phyloP scores from a whole-genome alignment of 2,329 filamentous ascomycete species.

The Plectosphaerella sp. region DNA sequence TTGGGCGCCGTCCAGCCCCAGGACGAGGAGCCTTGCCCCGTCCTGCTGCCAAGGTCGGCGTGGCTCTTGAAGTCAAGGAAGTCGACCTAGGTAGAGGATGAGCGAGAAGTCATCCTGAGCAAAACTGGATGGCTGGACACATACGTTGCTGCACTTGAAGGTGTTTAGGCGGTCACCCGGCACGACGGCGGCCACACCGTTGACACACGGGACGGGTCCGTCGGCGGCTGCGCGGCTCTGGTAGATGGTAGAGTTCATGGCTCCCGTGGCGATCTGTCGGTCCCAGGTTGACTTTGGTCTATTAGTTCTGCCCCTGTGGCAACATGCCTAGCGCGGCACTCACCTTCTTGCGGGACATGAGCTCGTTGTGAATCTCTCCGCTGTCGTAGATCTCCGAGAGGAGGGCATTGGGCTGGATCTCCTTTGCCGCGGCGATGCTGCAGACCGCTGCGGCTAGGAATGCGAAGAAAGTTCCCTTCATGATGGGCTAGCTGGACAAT shows the following conservation, averaged over 20 bases:
- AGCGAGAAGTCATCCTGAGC: background rate
- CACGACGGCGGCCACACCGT: constrained; percentile 38
- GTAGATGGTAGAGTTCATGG: constrained; percentile 25
- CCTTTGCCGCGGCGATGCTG: background rate
- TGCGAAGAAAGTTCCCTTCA: background rate
- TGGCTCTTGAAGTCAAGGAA: constrained; percentile 53
- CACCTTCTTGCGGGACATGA: constrained; percentile 7
- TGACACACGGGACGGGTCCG: constrained; percentile 32
- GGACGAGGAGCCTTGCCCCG: constrained; percentile 28
- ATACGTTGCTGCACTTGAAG: constrained; percentile 41
- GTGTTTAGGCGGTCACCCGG: constrained; percentile 41
- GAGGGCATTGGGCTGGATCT: background rate
- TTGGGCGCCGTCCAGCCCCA: constrained; percentile 44
- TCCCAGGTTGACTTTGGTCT: background rate
- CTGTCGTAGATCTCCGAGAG: constrained; percentile 9
- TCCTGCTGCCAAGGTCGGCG: constrained; percentile 42
- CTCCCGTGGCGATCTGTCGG: background rate
- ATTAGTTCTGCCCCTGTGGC: background rate
- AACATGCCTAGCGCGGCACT: too few relatives aligned
- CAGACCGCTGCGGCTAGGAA: background rate
- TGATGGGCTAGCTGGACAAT: background rate
- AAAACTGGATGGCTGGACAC: background rate
- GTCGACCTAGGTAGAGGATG: constrained; percentile 24
- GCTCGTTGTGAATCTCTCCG: constrained; percentile 12
- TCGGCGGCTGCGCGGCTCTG: constrained; percentile 20